Evolutionary conservation across 768 basidiomycete species (phyloP).

Genomic region (Mycena floridula): DNA sequence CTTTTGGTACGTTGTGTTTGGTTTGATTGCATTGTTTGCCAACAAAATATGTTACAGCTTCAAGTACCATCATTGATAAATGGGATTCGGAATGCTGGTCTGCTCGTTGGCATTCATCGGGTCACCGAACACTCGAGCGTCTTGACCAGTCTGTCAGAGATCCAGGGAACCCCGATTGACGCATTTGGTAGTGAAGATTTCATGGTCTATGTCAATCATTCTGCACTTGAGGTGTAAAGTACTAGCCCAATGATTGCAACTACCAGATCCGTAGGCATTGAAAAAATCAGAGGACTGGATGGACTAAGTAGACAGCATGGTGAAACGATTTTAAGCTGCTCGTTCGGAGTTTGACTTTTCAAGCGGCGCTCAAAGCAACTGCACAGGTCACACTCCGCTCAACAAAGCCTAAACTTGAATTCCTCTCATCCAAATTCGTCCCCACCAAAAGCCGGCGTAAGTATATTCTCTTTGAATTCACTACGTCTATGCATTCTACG

Average conservation of each 20-base stretch:
- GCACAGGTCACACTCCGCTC: too few relatives aligned
- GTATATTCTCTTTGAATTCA: too few relatives aligned
- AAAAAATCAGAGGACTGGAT: slow-evolving; percentile 28
- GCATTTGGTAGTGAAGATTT: slow-evolving; percentile 61
- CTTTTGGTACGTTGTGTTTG: slow-evolving; percentile 60
- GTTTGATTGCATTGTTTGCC: slow-evolving; percentile 6
- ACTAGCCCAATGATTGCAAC: not conserved
- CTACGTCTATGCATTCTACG: too few relatives aligned
- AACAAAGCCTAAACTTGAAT: too few relatives aligned
- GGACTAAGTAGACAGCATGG: slow-evolving; percentile 64
- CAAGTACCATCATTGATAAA: slow-evolving; percentile 88
- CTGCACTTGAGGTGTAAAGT: slow-evolving; percentile 35
- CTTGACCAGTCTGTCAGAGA: slow-evolving; percentile 27
- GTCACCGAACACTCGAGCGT: slow-evolving; percentile 35
- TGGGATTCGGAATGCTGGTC: slow-evolving; percentile 81
- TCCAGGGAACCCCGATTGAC: slow-evolving; percentile 52
- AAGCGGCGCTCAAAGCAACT: too few relatives aligned
- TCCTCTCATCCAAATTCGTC: too few relatives aligned
- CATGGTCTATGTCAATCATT: slow-evolving; percentile 62
- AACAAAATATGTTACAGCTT: slow-evolving; percentile 38
- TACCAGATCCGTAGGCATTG: too few relatives aligned
- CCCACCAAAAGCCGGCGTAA: too few relatives aligned
- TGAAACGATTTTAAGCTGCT: too few relatives aligned
- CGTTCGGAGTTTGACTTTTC: too few relatives aligned
- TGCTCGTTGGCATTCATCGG: slow-evolving; percentile 85